phyloP scores from a whole-genome alignment of 176 grass and related monocot genomes.

The Oryza glumipatula region DNA sequence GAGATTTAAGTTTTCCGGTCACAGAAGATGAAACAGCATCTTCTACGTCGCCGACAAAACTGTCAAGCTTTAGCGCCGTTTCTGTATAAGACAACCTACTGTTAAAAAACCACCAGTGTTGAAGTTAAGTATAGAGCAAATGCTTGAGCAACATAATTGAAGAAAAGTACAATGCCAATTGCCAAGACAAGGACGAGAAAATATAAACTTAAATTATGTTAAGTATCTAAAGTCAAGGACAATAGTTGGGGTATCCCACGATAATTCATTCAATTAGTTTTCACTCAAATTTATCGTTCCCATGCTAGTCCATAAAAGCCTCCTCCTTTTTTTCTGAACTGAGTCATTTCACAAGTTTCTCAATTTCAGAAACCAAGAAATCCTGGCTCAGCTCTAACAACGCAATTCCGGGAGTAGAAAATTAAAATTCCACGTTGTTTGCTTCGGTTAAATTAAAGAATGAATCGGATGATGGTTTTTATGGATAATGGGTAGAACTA shows the following conservation, averaged over 20 bases:
- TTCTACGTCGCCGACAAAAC: constrained; percentile 87
- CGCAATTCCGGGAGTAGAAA: neutral
- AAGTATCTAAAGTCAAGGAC: constrained; percentile 19
- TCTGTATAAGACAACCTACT: constrained; percentile 66
- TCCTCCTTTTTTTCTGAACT: neutral
- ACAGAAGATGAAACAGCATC: constrained; percentile 78
- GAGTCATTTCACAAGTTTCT: no score
- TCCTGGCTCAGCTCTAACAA: no score
- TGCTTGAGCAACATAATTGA: constrained; percentile 4
- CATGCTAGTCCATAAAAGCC: neutral
- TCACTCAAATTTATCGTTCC: neutral
- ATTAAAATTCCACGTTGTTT: neutral
- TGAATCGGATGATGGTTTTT: neutral
- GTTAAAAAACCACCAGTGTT: constrained; percentile 44
- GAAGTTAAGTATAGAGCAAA: constrained; percentile 39
- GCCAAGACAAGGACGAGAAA: constrained; percentile 6
- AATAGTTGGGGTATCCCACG: neutral
- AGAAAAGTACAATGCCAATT: neutral
- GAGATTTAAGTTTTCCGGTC: constrained; percentile 71
- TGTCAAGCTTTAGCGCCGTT: constrained; percentile 79
- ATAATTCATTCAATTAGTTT: constrained; percentile 20
- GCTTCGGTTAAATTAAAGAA: constrained; percentile 12
- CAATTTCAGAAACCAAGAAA: no score
- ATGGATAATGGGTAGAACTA: neutral
- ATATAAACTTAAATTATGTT: neutral